Evolutionary conservation across 2,329 filamentous ascomycete genomes (phyloP).

Genomic region (Metarhizium album): DNA sequence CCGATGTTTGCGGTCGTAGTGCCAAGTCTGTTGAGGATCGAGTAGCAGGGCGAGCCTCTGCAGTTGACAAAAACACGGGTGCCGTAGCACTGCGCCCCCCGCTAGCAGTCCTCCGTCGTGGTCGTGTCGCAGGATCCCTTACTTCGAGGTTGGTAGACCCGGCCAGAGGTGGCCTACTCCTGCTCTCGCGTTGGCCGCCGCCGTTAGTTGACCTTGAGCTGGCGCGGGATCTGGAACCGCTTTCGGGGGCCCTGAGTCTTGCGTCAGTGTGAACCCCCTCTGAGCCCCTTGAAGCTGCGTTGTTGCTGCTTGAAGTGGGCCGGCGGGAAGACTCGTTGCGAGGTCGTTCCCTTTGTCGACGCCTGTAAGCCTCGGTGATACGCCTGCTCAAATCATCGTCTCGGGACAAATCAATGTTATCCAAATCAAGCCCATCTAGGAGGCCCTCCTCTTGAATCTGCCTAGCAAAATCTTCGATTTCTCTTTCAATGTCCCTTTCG

Average conservation of each 20-base stretch:
- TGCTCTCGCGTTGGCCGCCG: conserved; percentile 32
- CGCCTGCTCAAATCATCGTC: conserved; percentile 85
- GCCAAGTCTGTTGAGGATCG: conserved; percentile 57
- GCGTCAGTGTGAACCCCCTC: conserved; percentile 15
- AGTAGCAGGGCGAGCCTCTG: conserved; percentile 38
- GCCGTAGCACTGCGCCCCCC: conserved; percentile 44
- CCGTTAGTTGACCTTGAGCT: conserved; percentile 37
- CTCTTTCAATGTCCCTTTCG: conserved; percentile 68
- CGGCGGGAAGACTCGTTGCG: conserved; percentile 29
- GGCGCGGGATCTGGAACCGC: conserved; percentile 25
- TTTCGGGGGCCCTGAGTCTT: conserved; percentile 18
- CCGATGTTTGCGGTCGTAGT: conserved; percentile 29
- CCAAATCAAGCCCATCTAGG: conserved; percentile 77
- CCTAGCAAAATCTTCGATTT: conserved; percentile 81
- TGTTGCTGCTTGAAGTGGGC: conserved; percentile 28
- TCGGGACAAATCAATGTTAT: conserved; percentile 71
- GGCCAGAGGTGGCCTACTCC: conserved; percentile 37
- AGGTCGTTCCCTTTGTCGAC: conserved; percentile 57
- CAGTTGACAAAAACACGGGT: conserved; percentile 29
- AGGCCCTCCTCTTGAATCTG: conserved; percentile 84
- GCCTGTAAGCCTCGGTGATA: conserved; percentile 79
- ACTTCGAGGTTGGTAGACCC: conserved; percentile 20
- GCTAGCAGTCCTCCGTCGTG: conserved; percentile 42
- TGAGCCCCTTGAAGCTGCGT: conserved; percentile 24
- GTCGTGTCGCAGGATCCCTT: conserved; percentile 17